These are phyloP conservation scores for Kazachstania bromeliacearum DNA, from an alignment of 805 yeast genomes.

Conservation along the genomic window DNA sequence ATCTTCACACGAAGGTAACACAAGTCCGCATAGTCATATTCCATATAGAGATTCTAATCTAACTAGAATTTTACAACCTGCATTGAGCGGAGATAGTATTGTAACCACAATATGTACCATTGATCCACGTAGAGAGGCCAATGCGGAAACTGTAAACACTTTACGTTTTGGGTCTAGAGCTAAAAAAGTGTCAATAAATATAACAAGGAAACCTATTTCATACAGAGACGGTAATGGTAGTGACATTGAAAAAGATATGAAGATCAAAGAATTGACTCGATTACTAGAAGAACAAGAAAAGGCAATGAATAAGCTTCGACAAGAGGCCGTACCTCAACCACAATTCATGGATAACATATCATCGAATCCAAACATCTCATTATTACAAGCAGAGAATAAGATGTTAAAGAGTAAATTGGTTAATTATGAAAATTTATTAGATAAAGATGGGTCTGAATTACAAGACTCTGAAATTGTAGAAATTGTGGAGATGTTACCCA, in stretches of 20 bases:
- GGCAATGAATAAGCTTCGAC: constrained; percentile 37
- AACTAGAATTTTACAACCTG: constrained; percentile 84
- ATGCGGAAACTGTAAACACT: constrained; percentile 79
- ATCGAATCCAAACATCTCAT: constrained; percentile 30
- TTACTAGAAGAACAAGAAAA: constrained; percentile 54
- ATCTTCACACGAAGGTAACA: too few relatives aligned
- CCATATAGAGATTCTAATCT: constrained; percentile 92
- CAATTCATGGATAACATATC: neutral
- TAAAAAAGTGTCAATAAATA: constrained; percentile 68
- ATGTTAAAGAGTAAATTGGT: constrained; percentile 59
- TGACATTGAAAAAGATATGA: constrained; percentile 35
- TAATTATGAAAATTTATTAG: constrained; percentile 56
- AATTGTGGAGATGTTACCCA: constrained; percentile 48
- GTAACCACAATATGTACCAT: constrained; percentile 84
- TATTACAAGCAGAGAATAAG: constrained; percentile 52
- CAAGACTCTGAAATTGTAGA: constrained; percentile 48
- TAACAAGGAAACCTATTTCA: constrained; percentile 36
- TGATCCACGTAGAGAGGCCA: constrained; percentile 49
- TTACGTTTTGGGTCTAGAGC: constrained; percentile 90
- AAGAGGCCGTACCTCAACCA: neutral
- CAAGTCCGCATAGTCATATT: constrained; percentile 41
- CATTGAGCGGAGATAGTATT: constrained; percentile 76
- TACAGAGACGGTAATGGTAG: constrained; percentile 26
- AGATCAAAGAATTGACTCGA: constrained; percentile 46
- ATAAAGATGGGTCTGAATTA: constrained; percentile 44